These are phyloP conservation scores for Coriolopsis trogii DNA, from an alignment of 1,284 basidiomycete species.

Conservation along the genomic window DNA sequence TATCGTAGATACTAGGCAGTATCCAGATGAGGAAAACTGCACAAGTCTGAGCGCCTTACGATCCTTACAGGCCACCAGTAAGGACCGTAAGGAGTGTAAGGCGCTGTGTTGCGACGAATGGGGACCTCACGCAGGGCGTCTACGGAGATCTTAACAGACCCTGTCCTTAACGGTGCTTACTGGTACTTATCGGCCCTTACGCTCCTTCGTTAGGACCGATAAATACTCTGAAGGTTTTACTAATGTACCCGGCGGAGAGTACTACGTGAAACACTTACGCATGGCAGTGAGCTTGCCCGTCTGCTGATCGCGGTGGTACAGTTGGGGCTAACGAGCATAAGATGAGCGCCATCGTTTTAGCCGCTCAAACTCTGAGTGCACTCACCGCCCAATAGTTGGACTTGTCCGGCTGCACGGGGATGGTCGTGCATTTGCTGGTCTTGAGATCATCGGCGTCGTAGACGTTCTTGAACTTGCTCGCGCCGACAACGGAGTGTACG, in stretches of 20 bases:
- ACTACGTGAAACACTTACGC: slow-evolving; percentile 1
- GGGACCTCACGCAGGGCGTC: no score
- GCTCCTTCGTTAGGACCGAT: background rate
- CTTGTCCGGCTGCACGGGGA: slow-evolving; percentile 30
- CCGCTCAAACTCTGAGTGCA: background rate
- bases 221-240: background rate
- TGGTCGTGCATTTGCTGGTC: slow-evolving; percentile 27
- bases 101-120: no score
- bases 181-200: no score
- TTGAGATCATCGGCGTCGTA: slow-evolving; percentile 25
- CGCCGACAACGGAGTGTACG: slow-evolving; percentile 34
- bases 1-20: no score
- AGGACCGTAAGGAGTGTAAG: no score
- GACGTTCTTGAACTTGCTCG: slow-evolving; percentile 24
- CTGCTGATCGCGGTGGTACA: slow-evolving; percentile 13
- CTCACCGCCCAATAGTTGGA: slow-evolving; percentile 35
- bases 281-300: slow-evolving; percentile 12
- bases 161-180: no score
- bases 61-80: no score
- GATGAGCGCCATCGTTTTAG: slow-evolving; percentile 3
- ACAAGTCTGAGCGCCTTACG: no score
- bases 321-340: slow-evolving; percentile 7
- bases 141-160: no score
- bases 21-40: no score
- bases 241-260: background rate